A percentile compares a stretch with the other conserved stretches of the same genome.
Evolutionary conservation across 257 asterid species (phyloP).

Genomic region (Plantago elongata): DNA sequence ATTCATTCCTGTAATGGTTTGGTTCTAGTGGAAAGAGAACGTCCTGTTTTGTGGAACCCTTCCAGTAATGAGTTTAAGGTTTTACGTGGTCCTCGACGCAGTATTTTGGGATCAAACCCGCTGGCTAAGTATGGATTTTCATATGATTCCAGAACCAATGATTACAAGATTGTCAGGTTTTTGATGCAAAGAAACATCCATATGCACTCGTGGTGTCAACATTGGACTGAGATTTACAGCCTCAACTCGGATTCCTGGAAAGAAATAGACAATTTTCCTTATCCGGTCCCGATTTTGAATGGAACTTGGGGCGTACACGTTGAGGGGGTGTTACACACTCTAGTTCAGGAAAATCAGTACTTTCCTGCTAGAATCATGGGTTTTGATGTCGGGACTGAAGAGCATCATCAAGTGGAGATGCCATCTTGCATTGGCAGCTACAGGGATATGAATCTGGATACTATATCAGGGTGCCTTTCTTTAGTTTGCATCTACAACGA

Average conservation of each 20-base stretch:
- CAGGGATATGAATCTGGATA: not conserved
- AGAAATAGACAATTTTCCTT: not conserved
- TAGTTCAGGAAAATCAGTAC: not conserved
- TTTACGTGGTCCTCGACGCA: not conserved
- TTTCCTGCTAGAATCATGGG: not conserved
- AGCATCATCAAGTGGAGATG: not conserved
- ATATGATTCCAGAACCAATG: not conserved
- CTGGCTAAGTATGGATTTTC: not conserved
- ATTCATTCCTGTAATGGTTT: not conserved
- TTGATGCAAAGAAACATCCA: not conserved
- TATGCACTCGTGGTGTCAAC: too few species aligned
- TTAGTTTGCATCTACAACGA: not conserved
- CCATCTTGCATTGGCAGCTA: not conserved
- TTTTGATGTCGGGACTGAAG: not conserved
- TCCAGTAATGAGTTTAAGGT: not conserved
- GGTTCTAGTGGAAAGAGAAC: not conserved
- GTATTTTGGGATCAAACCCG: not conserved
- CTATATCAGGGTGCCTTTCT: not conserved
- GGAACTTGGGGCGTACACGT: not conserved
- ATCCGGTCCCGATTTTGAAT: not conserved
- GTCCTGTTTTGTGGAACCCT: slow-evolving; percentile 2
- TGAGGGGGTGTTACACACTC: not conserved
- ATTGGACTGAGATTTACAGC: not conserved
- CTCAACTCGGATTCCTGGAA: not conserved
- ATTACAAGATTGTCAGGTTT: slow-evolving; percentile 1